Percentiles rank a stretch among this genome's conserved stretches.
These are phyloP conservation scores for Trypanosoma boissoni DNA, from an alignment of 208 protist genomes.

Conservation along the genomic window DNA sequence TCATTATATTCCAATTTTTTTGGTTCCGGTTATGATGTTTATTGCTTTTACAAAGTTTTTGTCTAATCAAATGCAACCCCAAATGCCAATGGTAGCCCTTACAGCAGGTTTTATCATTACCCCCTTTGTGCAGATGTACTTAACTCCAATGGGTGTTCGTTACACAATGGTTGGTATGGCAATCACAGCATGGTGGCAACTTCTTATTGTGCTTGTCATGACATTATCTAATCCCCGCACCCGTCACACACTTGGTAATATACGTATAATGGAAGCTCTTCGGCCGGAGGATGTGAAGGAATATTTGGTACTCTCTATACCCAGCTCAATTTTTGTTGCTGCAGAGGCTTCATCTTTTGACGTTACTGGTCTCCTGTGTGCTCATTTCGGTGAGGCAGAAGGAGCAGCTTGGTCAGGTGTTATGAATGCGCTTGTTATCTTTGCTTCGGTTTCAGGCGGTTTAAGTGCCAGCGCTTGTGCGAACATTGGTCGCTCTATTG, in stretches of 20 bases:
- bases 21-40: slow-evolving; percentile 64
- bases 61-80: slow-evolving; percentile 84
- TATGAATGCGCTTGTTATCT: slow-evolving; percentile 80
- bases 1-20: slow-evolving; percentile 54
- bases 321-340: slow-evolving; percentile 82
- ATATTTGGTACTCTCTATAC: slow-evolving; percentile 78
- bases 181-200: slow-evolving; percentile 75
- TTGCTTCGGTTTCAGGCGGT: slow-evolving; percentile 63
- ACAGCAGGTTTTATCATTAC: slow-evolving; percentile 64
- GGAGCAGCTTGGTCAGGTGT: slow-evolving; percentile 78
- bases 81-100: slow-evolving; percentile 78
- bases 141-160: slow-evolving; percentile 73
- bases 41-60: slow-evolving; percentile 81
- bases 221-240: slow-evolving; percentile 65
- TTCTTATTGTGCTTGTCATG: slow-evolving; percentile 54
- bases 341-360: slow-evolving; percentile 86
- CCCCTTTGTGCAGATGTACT: slow-evolving; percentile 57
- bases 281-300: slow-evolving; percentile 62
- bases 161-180: slow-evolving; percentile 84
- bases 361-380: slow-evolving; percentile 67
- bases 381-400: slow-evolving; percentile 51
- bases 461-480: slow-evolving; percentile 75
- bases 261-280: slow-evolving; percentile 59
- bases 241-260: slow-evolving; percentile 61
- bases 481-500: slow-evolving; percentile 78